Evolutionary conservation across 441 rosid species (phyloP).

Genomic region (Bocquillonia castaneifolia): DNA sequence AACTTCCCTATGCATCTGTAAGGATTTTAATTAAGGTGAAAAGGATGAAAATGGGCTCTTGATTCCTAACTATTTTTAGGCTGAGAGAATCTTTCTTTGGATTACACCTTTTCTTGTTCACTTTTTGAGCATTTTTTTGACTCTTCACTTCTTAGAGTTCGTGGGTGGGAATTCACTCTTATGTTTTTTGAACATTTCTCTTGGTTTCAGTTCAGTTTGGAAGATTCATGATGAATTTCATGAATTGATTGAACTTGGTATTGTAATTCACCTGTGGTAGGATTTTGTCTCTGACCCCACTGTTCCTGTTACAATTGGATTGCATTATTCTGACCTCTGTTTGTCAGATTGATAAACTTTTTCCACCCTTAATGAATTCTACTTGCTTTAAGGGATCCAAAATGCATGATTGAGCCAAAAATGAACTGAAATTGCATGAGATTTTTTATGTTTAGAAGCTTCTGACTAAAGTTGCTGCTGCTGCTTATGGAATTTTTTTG

Average conservation of each 20-base stretch:
- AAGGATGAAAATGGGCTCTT: not conserved
- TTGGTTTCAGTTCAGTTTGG: not conserved
- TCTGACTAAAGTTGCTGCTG: not conserved
- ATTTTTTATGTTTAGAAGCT: not conserved
- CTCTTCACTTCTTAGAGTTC: not conserved
- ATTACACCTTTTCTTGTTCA: not conserved
- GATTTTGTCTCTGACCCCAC: not conserved
- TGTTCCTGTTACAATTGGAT: not conserved
- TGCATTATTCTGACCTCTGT: not conserved
- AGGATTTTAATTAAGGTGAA: not conserved
- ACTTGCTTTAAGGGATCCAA: not conserved
- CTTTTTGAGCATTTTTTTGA: not conserved
- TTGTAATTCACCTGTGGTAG: not conserved
- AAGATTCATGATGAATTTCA: not conserved
- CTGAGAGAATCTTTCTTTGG: not conserved
- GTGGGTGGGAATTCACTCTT: not conserved
- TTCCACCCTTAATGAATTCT: not conserved
- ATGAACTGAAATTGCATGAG: not conserved
- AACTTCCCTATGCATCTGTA: not conserved
- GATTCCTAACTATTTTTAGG: not conserved
- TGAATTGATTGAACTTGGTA: not conserved
- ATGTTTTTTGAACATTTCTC: not conserved
- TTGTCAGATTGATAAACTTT: not conserved
- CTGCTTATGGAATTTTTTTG: not conserved
- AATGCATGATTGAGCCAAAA: not conserved